Base-by-base conservation (phyloP, 345 rosid genomes). In the Populus deltoides region DNA sequence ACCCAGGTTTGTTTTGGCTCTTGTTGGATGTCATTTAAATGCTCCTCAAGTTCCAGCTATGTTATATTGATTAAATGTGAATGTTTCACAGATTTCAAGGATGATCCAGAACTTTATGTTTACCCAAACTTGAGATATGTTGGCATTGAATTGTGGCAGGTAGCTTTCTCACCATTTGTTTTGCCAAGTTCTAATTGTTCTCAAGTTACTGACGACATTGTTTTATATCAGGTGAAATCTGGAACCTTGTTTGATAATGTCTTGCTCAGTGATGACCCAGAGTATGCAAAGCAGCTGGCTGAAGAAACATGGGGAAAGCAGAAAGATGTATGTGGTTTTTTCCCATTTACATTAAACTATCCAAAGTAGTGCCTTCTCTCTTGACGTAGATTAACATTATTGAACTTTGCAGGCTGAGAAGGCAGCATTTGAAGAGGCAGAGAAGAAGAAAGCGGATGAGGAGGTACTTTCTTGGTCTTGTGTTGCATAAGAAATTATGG, bases 101-200 rank as follows among this genome's bases (percentile, higher is more conserved):
- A 96, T 86, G 97, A 94, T 75, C 91, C 97, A 22, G 97, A 96
- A 15, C 79, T 94, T 13, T 94, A 96, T 65, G 97, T 96, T 35
- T 94, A 74, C 89, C 98, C 99, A 78, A 88, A 83, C 61, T 81
- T 97, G 94, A 94, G 92, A 86, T 90, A 97, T 83, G 98, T 94
- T 51, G 99, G 99, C 51, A 76, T 97, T 77, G 99, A 97, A 71
- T 80, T 97, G 89, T 97, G 99, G 99, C 98, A 97, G 98, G 98
- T 95, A 86, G 71, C 72, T 68, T 49, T 74, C 31, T 66, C 67
- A 38, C 12, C 63, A 0, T 75, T 36, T 16, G 13, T 72, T 6
- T 11, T 68, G 43, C n/a, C 4, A 22, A 22, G 8, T 71, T 33
- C 5, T 20, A 25, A 29, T 74, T 17, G 24, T 36, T 29, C 15